Evolutionary conservation across 306 rosid genomes (phyloP), one percentile per base, ranked within the genome.

Genomic region (Boehmeria nivea): DNA sequence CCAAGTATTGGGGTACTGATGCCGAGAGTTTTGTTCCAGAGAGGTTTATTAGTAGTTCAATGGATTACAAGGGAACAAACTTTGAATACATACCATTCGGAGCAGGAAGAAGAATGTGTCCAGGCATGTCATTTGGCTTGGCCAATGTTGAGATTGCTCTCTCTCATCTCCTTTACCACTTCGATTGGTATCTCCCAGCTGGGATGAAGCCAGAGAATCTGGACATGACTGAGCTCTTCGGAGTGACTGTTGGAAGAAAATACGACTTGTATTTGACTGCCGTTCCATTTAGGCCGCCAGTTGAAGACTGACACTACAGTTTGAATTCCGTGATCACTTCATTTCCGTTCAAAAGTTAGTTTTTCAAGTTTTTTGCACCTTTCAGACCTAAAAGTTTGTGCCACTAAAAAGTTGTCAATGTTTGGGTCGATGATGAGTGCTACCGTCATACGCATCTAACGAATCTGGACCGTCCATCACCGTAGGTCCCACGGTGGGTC

Each of bases 11-110:
- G 13, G 25, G n/a, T 13, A 4, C 36, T 11, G 28, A 55, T 20
- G 45, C 47, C 6, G 46, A 55, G 60, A 55, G 45, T 12, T 37
- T 55, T 20, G 16, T 34, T 8, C 60, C 60, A 4, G 60, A 55
- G 46, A 55, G 46, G 12, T 55, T 55, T 20, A 26, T 18, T 11
- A 16, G 27, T 4, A 36, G 25, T 15, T 55, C 60, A 6, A n/a
- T 33, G 0, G 28, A 55, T 13, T 55, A 3, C 45, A 40, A 11
- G n/a, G 45, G 45, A 40, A 14, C 45, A 5, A 36, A 21, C 51
- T 46, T 46, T 16, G 24, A 55, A 13, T 10, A 6, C 12, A 20
- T 46, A 6, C 51, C 51, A 0, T 46, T 46, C 24, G 52, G 28
- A 3, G 45, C 52, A 6, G 52, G 52, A 22, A 46, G 28, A 46